Conservation (phyloP, 2,329 filamentous ascomycete genomes). For the Ophiostoma novo-ulmi region DNA sequence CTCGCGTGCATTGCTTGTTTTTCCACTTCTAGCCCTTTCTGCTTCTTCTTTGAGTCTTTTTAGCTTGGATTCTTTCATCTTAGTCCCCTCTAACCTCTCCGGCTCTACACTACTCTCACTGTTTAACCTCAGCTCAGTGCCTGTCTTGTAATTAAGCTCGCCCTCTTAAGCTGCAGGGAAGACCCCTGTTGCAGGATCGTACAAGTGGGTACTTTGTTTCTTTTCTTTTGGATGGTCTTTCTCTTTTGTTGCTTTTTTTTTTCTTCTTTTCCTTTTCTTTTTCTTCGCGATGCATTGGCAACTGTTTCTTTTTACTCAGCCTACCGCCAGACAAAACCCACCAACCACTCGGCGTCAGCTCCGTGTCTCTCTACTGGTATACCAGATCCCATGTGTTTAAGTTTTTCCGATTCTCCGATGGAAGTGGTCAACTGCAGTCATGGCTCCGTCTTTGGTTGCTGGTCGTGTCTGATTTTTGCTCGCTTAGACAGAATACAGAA, state of each 20-base stretch:
- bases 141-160: constrained; percentile 9
- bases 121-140: constrained; percentile 8
- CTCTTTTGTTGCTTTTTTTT: not conserved
- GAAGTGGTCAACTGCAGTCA: no score
- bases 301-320: not conserved
- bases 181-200: not conserved
- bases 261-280: not conserved
- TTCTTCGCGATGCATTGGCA: not conserved
- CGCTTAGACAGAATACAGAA: no score
- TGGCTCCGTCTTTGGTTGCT: no score
- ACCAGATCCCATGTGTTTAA: not conserved
- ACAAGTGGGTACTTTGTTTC: constrained; percentile 14
- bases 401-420: not conserved
- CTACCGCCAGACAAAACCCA: no score
- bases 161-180: not conserved
- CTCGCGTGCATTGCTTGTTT: not conserved
- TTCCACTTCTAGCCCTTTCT: not conserved
- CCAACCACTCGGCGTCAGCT: not conserved
- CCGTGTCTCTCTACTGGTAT: not conserved
- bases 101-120: not conserved
- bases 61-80: not conserved
- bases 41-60: not conserved
- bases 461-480: no score
- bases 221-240: not conserved
- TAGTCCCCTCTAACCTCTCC: not conserved